Conservation (phyloP, 1,139 yeast genomes). For the Pichia sp. region DNA sequence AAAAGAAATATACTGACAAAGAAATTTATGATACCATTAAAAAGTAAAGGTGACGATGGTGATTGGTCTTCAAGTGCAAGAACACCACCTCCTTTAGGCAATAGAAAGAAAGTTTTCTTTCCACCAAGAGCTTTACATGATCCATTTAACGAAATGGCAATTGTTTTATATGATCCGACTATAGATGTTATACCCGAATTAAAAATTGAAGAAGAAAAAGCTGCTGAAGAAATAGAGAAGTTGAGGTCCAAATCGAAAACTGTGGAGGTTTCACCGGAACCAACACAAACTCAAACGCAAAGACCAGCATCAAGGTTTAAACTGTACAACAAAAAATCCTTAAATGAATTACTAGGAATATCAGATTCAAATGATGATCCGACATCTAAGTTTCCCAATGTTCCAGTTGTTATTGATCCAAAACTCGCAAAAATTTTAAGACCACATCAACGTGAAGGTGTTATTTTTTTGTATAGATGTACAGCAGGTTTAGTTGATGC, state of each 20-base stretch:
- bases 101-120: conserved; percentile 56
- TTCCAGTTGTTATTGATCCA: conserved; percentile 96
- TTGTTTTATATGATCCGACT: conserved; percentile 92
- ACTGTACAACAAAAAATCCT: conserved; percentile 46
- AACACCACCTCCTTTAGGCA: conserved; percentile 81
- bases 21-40: conserved; percentile 35
- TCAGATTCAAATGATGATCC: conserved; percentile 41
- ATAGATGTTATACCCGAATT: conserved; percentile 57
- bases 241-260: neutral
- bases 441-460: conserved; percentile 97
- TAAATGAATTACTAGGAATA: conserved; percentile 80
- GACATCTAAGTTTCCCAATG: conserved; percentile 58
- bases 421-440: conserved; percentile 72
- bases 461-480: conserved; percentile 80
- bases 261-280: conserved; percentile 9
- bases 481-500: conserved; percentile 85
- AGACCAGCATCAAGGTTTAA: conserved; percentile 23
- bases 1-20: conserved; percentile 21
- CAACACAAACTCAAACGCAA: conserved; percentile 7
- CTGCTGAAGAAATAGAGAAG: conserved; percentile 15
- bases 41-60: conserved; percentile 21
- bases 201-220: conserved; percentile 22
- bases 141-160: conserved; percentile 89
- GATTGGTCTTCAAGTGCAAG: conserved; percentile 33
- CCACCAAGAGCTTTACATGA: conserved; percentile 91